Percentiles rank a stretch among this genome's conserved stretches.
Evolutionary conservation across 169 alveolate genomes (phyloP).

Genomic region (Fabrea salina): DNA sequence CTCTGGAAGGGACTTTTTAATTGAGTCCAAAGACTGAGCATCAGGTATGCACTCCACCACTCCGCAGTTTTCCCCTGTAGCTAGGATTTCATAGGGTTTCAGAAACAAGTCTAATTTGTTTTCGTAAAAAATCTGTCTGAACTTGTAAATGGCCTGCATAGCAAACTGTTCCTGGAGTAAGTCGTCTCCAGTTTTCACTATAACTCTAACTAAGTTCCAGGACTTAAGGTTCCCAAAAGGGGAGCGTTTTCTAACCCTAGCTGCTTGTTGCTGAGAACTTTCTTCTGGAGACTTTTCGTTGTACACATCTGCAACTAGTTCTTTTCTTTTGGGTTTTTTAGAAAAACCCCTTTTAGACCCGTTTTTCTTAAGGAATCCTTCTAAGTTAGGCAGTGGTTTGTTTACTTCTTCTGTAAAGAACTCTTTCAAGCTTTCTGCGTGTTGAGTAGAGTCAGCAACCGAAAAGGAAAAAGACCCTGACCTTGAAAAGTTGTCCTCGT

Average conservation of each 20-base stretch:
- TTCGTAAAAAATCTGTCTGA: constrained; percentile 53
- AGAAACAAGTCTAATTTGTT: background rate
- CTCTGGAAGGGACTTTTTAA: constrained; percentile 39
- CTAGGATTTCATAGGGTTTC: constrained; percentile 53
- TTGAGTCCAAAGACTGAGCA: constrained; percentile 80
- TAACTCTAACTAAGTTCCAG: background rate
- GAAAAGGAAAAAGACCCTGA: background rate
- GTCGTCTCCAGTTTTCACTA: constrained; percentile 82
- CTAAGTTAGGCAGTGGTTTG: background rate
- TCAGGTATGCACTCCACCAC: constrained; percentile 82
- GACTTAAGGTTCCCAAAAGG: constrained; percentile 9
- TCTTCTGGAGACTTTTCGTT: background rate
- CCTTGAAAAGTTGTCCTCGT: too few relatives aligned
- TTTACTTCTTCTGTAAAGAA: background rate
- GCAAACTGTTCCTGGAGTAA: constrained; percentile 82
- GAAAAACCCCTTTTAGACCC: background rate
- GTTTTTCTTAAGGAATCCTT: background rate
- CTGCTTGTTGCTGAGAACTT: background rate
- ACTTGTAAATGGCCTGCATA: constrained; percentile 67
- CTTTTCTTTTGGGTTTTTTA: background rate
- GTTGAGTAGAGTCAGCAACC: background rate
- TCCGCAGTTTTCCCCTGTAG: constrained; percentile 83
- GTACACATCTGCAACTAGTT: background rate
- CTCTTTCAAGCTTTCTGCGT: background rate
- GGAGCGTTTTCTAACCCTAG: background rate